These are phyloP conservation scores for Neurospora tetraspora DNA, from an alignment of 495 filamentous ascomycete species.

Conservation along the genomic window DNA sequence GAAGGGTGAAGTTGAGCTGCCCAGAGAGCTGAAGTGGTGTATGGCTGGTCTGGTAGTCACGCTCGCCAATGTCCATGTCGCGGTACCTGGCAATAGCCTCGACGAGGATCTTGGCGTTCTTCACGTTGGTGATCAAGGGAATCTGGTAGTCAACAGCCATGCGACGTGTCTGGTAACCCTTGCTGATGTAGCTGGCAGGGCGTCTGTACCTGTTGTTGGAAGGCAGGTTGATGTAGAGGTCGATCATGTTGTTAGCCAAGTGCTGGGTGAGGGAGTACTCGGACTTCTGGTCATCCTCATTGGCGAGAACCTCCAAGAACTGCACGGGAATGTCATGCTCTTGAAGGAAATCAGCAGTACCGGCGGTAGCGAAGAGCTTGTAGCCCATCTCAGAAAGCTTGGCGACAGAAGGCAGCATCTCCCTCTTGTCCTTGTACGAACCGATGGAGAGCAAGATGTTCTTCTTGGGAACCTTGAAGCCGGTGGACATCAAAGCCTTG, in stretches of 20 bases:
- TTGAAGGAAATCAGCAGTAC: slow-evolving; percentile 91
- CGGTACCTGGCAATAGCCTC: slow-evolving; percentile 88
- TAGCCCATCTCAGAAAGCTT: slow-evolving; percentile 83
- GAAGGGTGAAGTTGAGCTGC: slow-evolving; percentile 34
- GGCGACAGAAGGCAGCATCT: slow-evolving; percentile 86
- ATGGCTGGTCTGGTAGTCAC: slow-evolving; percentile 86
- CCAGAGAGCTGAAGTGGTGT: slow-evolving; percentile 66
- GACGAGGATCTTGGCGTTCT: slow-evolving; percentile 95
- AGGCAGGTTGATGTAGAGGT: slow-evolving; percentile 96
- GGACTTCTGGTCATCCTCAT: slow-evolving; percentile 71
- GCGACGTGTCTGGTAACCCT: slow-evolving; percentile 85
- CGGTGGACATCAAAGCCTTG: slow-evolving; percentile 89
- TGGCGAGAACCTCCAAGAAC: slow-evolving; percentile 74
- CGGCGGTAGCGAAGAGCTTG: slow-evolving; percentile 90
- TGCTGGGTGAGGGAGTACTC: slow-evolving; percentile 95
- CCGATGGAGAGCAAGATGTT: slow-evolving; percentile 95
- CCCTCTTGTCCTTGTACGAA: slow-evolving; percentile 93
- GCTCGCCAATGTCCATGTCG: slow-evolving; percentile 65
- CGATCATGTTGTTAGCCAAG: slow-evolving; percentile 91
- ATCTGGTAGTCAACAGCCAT: slow-evolving; percentile 99
- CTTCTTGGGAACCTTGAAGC: slow-evolving; percentile 93
- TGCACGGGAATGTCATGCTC: slow-evolving; percentile 84
- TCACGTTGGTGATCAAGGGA: slow-evolving; percentile 94
- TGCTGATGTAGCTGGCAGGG: slow-evolving; percentile 96
- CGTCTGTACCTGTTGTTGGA: slow-evolving; percentile 94